Evolutionary conservation across 768 basidiomycete species (phyloP).

Genomic region (Thelephora aurantiotincta): DNA sequence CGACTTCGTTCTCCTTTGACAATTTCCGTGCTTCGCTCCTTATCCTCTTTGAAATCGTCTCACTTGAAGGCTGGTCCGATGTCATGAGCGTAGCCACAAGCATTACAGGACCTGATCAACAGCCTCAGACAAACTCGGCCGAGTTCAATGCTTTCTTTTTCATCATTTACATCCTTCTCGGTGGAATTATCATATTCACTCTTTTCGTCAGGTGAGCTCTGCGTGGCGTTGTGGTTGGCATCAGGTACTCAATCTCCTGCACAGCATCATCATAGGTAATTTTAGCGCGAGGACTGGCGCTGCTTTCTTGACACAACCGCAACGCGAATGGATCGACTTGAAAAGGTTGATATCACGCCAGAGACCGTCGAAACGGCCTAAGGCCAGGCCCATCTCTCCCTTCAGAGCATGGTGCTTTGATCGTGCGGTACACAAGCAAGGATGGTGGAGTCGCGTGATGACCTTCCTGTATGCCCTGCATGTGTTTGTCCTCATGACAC

Average conservation of each 20-base stretch:
- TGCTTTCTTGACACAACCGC: constrained; percentile 74
- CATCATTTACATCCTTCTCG: constrained; percentile 81
- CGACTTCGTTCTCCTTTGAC: constrained; percentile 83
- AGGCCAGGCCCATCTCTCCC: constrained; percentile 32
- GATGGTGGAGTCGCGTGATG: constrained; percentile 80
- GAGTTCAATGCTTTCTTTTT: constrained; percentile 86
- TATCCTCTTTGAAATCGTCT: constrained; percentile 93
- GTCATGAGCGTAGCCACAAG: constrained; percentile 74
- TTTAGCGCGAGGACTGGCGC: constrained; percentile 79
- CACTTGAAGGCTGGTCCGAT: constrained; percentile 93
- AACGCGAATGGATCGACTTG: constrained; percentile 89
- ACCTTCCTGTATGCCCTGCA: constrained; percentile 70
- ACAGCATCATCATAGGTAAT: constrained; percentile 89
- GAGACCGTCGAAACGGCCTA: constrained; percentile 73
- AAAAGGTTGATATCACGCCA: constrained; percentile 81
- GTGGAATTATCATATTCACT: constrained; percentile 80
- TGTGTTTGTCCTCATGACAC: constrained; percentile 76
- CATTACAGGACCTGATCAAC: constrained; percentile 53
- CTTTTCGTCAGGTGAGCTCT: constrained; percentile 71
- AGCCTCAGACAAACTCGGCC: constrained; percentile 58
- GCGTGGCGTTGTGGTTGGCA: background rate
- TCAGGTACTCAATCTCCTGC: constrained; percentile 6
- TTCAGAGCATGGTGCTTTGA: constrained; percentile 84
- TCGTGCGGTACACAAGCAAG: constrained; percentile 81
- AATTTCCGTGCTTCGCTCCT: constrained; percentile 69